phyloP scores from a whole-genome alignment of 2,329 filamentous ascomycete genomes.

The Xylaria sp. region DNA sequence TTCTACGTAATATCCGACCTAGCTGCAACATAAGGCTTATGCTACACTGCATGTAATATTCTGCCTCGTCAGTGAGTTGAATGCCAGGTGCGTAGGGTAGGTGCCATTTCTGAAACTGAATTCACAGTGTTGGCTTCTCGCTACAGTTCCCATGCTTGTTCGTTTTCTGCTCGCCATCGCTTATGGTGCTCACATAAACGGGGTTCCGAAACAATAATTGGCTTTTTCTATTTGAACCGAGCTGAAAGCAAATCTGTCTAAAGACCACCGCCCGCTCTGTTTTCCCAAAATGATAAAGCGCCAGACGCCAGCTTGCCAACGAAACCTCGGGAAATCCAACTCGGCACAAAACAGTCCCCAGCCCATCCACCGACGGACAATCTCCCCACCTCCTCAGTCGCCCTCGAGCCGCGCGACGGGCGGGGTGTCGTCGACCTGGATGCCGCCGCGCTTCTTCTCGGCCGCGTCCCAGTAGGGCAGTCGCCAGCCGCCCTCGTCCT shows the following conservation, averaged over 20 bases:
- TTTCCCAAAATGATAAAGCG: not conserved
- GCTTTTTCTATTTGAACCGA: not conserved
- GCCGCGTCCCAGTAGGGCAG: conserved; percentile 80
- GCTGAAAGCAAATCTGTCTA: not conserved
- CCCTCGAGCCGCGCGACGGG: conserved; percentile 79
- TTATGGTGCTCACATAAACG: not conserved
- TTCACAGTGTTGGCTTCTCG: too few species aligned
- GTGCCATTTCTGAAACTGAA: too few species aligned
- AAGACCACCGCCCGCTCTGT: not conserved
- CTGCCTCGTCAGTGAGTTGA: too few species aligned
- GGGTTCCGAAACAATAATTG: not conserved
- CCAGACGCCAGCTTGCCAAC: not conserved
- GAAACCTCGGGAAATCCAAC: not conserved
- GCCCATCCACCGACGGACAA: not conserved
- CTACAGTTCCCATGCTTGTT: too few species aligned
- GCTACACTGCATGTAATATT: too few species aligned
- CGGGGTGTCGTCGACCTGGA: conserved; percentile 82
- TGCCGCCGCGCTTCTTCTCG: conserved; percentile 86
- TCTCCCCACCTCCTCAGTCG: conserved; percentile 55
- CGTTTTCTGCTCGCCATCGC: too few species aligned
- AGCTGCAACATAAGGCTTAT: too few species aligned
- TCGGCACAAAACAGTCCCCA: not conserved
- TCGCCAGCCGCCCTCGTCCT: conserved; percentile 83
- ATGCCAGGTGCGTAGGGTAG: too few species aligned
- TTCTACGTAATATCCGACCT: too few species aligned